Conservation (phyloP, 1,284 basidiomycete genomes). For the Pseudozyma sp. region DNA sequence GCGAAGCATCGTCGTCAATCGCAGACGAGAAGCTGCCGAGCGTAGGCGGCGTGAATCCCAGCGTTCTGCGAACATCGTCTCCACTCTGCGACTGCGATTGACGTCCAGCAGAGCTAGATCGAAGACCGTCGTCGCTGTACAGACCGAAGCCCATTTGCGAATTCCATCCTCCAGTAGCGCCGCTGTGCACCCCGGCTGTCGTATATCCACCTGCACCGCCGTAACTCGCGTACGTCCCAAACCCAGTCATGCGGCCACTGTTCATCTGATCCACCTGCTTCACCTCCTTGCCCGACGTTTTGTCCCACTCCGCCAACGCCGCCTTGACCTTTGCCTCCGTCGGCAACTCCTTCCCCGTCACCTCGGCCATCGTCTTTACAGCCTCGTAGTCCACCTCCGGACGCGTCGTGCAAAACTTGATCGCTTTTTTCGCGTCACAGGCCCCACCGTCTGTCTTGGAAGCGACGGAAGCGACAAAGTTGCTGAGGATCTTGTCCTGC, state of each 20-base stretch:
- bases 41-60: constrained; percentile 18
- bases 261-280: constrained; percentile 40
- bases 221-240: constrained; percentile 38
- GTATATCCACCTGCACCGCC: constrained; percentile 34
- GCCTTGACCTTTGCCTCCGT: constrained; percentile 11
- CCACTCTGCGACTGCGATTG: background rate
- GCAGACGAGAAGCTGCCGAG: constrained; percentile 41
- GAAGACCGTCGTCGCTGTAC: constrained; percentile 21
- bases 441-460: constrained; percentile 22
- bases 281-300: constrained; percentile 22
- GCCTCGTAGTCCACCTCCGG: constrained; percentile 24
- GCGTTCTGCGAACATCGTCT: constrained; percentile 9
- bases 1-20: constrained; percentile 28
- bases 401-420: constrained; percentile 30
- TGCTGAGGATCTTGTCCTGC: constrained; percentile 39
- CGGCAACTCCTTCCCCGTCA: constrained; percentile 27
- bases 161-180: constrained; percentile 43
- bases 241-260: constrained; percentile 32
- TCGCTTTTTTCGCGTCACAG: constrained; percentile 25
- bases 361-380: constrained; percentile 20
- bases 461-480: constrained; percentile 40
- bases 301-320: constrained; percentile 22
- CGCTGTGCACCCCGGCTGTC: constrained; percentile 32
- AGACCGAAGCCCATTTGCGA: constrained; percentile 40
- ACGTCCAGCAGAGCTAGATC: constrained; percentile 5